Evolutionary conservation across 2,329 filamentous ascomycete species (phyloP).

Genomic region (Venturia pyrina): DNA sequence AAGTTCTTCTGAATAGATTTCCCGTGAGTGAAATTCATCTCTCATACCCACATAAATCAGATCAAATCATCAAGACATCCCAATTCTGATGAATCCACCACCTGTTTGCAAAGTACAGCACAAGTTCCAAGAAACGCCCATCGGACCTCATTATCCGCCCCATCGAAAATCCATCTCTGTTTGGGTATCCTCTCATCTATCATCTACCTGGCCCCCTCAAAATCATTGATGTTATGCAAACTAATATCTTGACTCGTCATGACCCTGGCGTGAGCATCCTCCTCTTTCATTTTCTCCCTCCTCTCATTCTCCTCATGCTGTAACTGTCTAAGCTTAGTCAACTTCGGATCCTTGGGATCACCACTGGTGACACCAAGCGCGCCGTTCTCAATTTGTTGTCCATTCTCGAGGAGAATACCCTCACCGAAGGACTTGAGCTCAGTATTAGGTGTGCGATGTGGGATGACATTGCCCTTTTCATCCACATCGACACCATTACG

Average conservation of each 20-base stretch:
- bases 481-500: conserved; percentile 43
- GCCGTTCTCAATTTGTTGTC: background rate
- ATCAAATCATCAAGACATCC: background rate
- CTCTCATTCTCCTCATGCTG: conserved; percentile 1
- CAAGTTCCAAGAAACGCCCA: no score
- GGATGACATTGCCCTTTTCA: conserved; percentile 10
- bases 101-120: background rate
- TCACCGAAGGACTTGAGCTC: background rate
- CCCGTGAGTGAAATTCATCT: background rate
- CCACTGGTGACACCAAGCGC: background rate
- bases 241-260: conserved; percentile 13
- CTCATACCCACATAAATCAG: background rate
- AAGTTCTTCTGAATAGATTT: background rate
- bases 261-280: conserved; percentile 1
- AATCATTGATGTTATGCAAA: conserved; percentile 15
- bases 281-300: conserved; percentile 5
- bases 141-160: background rate
- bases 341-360: background rate
- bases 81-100: background rate
- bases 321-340: background rate
- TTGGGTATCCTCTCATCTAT: background rate
- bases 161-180: background rate
- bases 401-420: background rate
- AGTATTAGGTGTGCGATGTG: background rate
- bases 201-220: conserved; percentile 8